These are phyloP conservation scores for Penicillium paxilli DNA, from an alignment of 495 filamentous ascomycete species.

Conservation along the genomic window DNA sequence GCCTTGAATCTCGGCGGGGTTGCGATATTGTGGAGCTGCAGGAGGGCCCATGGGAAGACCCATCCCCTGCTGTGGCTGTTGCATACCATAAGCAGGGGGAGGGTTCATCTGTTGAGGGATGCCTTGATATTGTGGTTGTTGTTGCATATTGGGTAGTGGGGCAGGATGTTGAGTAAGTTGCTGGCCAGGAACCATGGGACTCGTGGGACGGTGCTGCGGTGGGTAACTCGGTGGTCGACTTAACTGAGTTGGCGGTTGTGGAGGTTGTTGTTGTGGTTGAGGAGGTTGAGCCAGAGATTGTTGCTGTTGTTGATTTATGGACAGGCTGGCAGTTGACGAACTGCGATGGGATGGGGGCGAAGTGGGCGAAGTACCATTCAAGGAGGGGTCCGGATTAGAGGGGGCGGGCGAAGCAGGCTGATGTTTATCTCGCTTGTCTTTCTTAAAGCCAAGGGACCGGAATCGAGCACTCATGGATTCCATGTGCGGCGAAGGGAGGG, in stretches of 20 bases:
- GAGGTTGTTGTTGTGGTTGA: slow-evolving; percentile 49
- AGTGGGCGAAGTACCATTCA: slow-evolving; percentile 35
- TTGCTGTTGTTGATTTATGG: slow-evolving; percentile 39
- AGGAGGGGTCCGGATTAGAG: slow-evolving; percentile 28
- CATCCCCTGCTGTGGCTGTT: slow-evolving; percentile 42
- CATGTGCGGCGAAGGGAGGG: slow-evolving; percentile 30
- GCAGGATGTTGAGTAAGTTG: slow-evolving; percentile 70
- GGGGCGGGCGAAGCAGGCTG: slow-evolving; percentile 11
- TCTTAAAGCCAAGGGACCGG: slow-evolving; percentile 46
- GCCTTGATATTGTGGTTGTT: slow-evolving; percentile 58
- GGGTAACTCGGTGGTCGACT: slow-evolving; percentile 75
- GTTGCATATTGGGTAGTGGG: slow-evolving; percentile 48
- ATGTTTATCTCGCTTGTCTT: slow-evolving; percentile 40
- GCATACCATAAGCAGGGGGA: slow-evolving; percentile 50
- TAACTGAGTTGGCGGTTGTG: slow-evolving; percentile 29
- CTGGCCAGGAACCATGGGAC: slow-evolving; percentile 56
- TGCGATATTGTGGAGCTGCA: slow-evolving; percentile 49
- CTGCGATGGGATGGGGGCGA: slow-evolving; percentile 41
- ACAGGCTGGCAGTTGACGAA: slow-evolving; percentile 53
- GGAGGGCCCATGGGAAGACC: slow-evolving; percentile 32
- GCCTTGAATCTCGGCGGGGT: slow-evolving; percentile 79
- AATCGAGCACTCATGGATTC: slow-evolving; percentile 56
- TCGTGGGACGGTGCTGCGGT: slow-evolving; percentile 53
- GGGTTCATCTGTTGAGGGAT: slow-evolving; percentile 48
- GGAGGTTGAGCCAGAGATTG: slow-evolving; percentile 36